Evolutionary conservation across 345 rosid genomes (phyloP).

Genomic region (Eucalyptus polyanthemos): DNA sequence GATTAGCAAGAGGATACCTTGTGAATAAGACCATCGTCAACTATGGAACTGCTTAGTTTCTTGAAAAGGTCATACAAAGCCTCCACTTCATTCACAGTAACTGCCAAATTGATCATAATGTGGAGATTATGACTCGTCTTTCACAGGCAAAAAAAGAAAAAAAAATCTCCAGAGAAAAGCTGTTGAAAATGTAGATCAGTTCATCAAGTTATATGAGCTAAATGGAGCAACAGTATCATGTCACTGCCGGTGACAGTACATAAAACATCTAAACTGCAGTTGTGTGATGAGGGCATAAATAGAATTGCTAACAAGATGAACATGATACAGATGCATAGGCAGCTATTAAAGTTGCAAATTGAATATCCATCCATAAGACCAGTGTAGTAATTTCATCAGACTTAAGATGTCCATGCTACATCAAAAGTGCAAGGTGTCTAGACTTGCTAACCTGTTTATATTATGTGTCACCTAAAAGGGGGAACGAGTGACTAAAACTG

Average conservation of each 20-base stretch:
- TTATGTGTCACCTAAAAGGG: neutral
- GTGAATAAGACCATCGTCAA: constrained; percentile 41
- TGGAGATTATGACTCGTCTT: neutral
- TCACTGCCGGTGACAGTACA: neutral
- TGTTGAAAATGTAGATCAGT: neutral
- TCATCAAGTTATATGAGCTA: neutral
- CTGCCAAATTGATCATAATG: constrained; percentile 16
- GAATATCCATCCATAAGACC: neutral
- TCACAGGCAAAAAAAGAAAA: neutral
- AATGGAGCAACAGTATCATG: neutral
- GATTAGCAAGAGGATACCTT: constrained; percentile 24
- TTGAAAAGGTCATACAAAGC: constrained; percentile 57
- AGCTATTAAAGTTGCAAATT: neutral
- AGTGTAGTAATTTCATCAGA: neutral
- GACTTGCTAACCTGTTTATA: neutral
- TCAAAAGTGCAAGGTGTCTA: neutral
- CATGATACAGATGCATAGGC: neutral
- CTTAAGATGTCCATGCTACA: neutral
- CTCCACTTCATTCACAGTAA: constrained; percentile 68
- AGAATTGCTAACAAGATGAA: neutral
- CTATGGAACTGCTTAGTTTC: constrained; percentile 49
- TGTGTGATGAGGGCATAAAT: neutral
- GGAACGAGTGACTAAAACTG: neutral
- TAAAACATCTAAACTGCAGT: neutral
- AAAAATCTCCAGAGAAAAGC: neutral